Evolutionary conservation across 495 filamentous ascomycete genomes (phyloP).

Genomic region (Neurospora cerealis): DNA sequence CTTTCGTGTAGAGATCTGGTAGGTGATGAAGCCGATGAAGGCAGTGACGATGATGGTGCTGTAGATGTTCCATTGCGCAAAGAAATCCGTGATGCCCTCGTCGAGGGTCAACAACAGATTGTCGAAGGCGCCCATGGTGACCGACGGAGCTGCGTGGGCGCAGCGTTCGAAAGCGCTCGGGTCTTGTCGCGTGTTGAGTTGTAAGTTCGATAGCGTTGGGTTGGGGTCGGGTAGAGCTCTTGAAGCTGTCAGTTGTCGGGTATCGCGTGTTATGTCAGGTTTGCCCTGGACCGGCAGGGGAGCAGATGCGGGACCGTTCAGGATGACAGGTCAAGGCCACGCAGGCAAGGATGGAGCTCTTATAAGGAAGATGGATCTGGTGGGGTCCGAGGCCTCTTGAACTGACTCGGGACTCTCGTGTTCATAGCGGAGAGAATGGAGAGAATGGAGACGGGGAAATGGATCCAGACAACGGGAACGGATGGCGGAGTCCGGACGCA

Average conservation of each 20-base stretch:
- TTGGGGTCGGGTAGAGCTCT: background rate
- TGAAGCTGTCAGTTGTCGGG: background rate
- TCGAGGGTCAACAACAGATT: conserved; percentile 54
- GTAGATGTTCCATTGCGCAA: conserved; percentile 72
- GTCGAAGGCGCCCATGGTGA: conserved; percentile 24
- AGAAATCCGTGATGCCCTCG: conserved; percentile 51
- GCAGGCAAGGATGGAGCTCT: background rate
- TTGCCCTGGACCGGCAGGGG: background rate
- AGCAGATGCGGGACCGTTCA: background rate
- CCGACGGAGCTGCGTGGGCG: background rate
- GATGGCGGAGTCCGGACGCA: background rate
- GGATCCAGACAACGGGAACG: background rate
- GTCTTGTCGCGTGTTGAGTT: background rate
- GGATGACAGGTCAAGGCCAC: background rate
- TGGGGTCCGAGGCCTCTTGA: background rate
- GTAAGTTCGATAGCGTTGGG: background rate
- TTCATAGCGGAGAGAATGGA: background rate
- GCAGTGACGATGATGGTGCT: conserved; percentile 54
- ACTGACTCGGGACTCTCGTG: background rate
- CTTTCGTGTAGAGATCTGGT: conserved; percentile 38
- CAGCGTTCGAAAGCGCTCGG: background rate
- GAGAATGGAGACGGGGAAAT: background rate
- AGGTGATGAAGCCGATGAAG: conserved; percentile 42
- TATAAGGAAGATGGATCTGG: background rate
- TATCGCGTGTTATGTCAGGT: background rate